Percentiles rank a stretch among this genome's conserved stretches.
phyloP scores from a whole-genome alignment of 345 rosid genomes.

The Moricandia arvensis region DNA sequence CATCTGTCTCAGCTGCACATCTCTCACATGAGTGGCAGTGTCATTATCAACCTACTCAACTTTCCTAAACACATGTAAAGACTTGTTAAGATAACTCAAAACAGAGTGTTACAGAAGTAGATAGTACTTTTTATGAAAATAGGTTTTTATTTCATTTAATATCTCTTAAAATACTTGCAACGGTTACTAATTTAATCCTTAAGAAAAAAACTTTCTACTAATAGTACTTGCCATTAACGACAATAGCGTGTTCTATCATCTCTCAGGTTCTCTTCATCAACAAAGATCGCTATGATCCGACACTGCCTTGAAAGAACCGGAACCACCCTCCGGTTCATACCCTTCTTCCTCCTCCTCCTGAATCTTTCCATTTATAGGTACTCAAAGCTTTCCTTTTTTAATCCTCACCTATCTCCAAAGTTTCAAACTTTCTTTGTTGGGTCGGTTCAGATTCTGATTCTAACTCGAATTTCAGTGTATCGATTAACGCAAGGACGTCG shows the following conservation, averaged over 20 bases:
- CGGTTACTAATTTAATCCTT: constrained; percentile 17
- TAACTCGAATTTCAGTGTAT: constrained; percentile 2
- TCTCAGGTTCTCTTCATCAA: neutral
- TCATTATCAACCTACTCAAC: neutral
- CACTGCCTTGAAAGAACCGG: constrained; percentile 7
- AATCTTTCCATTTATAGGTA: constrained; percentile 41
- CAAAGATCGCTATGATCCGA: constrained; percentile 23
- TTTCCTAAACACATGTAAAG: neutral
- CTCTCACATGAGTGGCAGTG: neutral
- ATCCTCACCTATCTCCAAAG: neutral
- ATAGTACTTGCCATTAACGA: constrained; percentile 14
- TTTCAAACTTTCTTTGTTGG: constrained; percentile 4
- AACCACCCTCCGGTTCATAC: constrained; percentile 23
- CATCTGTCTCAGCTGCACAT: neutral
- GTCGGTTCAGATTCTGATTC: neutral
- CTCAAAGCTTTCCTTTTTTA: neutral
- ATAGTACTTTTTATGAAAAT: neutral
- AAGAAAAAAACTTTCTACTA: neutral
- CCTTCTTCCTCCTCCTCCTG: constrained; percentile 34
- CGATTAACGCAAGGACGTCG: constrained; percentile 1
- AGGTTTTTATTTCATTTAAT: neutral
- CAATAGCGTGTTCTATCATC: neutral
- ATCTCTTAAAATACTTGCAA: neutral
- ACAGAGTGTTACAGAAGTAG: neutral
- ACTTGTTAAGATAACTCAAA: neutral